phyloP scores from a whole-genome alignment of 2,329 filamentous ascomycete genomes.

The Xenoacremonium recifei region DNA sequence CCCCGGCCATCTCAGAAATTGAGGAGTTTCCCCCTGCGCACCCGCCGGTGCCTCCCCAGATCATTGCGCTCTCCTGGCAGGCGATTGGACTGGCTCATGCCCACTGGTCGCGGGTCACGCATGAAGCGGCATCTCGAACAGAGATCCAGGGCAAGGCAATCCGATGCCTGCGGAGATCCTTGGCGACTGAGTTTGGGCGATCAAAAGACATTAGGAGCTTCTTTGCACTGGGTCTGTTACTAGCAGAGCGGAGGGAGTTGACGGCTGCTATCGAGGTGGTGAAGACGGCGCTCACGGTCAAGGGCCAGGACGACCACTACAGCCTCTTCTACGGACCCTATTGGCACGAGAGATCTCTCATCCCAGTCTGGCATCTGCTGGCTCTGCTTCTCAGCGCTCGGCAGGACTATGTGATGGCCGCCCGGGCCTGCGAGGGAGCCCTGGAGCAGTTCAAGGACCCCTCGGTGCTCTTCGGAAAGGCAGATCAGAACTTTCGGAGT shows the following conservation, averaged over 20 bases:
- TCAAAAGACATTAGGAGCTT: slow-evolving; percentile 71
- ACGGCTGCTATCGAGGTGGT: slow-evolving; percentile 77
- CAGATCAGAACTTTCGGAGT: slow-evolving; percentile 57
- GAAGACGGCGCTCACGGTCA: slow-evolving; percentile 69
- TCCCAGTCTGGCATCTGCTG: slow-evolving; percentile 90
- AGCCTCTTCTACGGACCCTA: slow-evolving; percentile 46
- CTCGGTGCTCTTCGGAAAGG: slow-evolving; percentile 64
- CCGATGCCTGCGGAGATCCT: slow-evolving; percentile 68
- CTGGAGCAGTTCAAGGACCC: slow-evolving; percentile 85
- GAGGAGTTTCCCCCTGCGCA: slow-evolving; percentile 35
- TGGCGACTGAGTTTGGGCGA: slow-evolving; percentile 65
- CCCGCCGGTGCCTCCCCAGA: slow-evolving; percentile 52
- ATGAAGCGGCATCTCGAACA: slow-evolving; percentile 67
- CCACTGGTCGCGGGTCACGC: slow-evolving; percentile 82
- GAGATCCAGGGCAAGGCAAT: slow-evolving; percentile 78
- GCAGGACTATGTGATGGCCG: slow-evolving; percentile 79
- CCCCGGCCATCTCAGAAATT: slow-evolving; percentile 29
- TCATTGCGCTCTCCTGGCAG: slow-evolving; percentile 72
- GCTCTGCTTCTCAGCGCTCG: slow-evolving; percentile 81
- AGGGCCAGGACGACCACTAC: slow-evolving; percentile 43
- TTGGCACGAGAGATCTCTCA: slow-evolving; percentile 63
- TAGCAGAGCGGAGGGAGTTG: slow-evolving; percentile 83
- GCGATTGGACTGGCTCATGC: slow-evolving; percentile 84
- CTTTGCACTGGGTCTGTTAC: slow-evolving; percentile 78
- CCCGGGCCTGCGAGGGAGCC: slow-evolving; percentile 82